These are phyloP conservation scores for Eutypella sp. DNA, from an alignment of 2,329 filamentous ascomycete genomes.

Conservation along the genomic window DNA sequence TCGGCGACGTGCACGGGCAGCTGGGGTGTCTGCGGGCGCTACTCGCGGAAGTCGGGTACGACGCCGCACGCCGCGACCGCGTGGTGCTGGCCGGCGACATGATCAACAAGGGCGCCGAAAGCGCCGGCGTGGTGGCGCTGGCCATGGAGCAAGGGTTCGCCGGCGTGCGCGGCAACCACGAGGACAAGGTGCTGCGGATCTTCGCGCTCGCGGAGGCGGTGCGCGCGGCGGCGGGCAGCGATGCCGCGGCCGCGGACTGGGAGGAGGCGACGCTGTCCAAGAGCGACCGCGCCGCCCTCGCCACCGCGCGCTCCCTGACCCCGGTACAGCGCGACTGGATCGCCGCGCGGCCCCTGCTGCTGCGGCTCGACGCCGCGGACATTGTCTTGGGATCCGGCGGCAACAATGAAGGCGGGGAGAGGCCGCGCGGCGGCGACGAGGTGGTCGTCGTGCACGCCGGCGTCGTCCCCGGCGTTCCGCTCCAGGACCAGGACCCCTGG, in stretches of 20 bases:
- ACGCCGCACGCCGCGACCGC: conserved; percentile 61
- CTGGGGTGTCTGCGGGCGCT: conserved; percentile 60
- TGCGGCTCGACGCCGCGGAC: conserved; percentile 63
- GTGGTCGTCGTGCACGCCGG: conserved; percentile 82
- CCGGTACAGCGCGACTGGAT: conserved; percentile 65
- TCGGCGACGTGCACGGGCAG: conserved; percentile 94
- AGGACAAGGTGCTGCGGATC: conserved; percentile 67
- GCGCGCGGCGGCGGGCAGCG: conserved; percentile 45
- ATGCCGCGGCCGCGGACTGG: conserved; percentile 6
- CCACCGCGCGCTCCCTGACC: conserved; percentile 49
- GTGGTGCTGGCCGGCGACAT: conserved; percentile 74
- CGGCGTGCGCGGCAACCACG: conserved; percentile 87
- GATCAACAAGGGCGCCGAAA: conserved; percentile 83
- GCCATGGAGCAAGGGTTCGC: conserved; percentile 70
- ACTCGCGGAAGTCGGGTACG: conserved; percentile 58
- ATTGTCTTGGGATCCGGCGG: too few species aligned
- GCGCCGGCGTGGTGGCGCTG: conserved; percentile 68
- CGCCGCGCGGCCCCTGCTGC: conserved; percentile 67
- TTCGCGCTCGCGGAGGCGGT: neutral
- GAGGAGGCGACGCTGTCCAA: conserved; percentile 22
- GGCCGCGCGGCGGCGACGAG: conserved; percentile 44
- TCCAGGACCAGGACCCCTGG: conserved; percentile 69
- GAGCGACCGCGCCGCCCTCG: conserved; percentile 40
- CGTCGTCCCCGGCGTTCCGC: conserved; percentile 67
- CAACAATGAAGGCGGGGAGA: too few species aligned